Percentiles rank a stretch among this genome's conserved stretches.
Evolutionary conservation across 2,329 filamentous ascomycete genomes (phyloP).

Genomic region (Coccinonectria pachysandricola): DNA sequence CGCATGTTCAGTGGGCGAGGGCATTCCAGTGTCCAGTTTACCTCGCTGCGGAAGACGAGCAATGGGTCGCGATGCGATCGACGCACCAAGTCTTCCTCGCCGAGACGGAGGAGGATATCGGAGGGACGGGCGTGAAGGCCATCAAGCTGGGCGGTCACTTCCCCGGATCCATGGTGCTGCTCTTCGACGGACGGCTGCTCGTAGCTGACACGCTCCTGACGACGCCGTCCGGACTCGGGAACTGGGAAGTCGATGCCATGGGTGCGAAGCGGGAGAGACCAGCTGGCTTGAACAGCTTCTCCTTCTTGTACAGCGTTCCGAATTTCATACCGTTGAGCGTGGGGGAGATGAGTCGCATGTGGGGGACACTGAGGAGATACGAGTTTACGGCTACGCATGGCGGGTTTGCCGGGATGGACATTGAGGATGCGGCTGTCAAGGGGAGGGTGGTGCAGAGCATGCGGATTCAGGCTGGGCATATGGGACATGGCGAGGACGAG

Average conservation of each 20-base stretch:
- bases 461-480: constrained; percentile 55
- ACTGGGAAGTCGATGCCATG: constrained; percentile 33
- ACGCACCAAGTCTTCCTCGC: constrained; percentile 37
- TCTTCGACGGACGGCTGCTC: constrained; percentile 53
- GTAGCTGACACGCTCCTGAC: constrained; percentile 70
- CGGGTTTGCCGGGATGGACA: constrained; percentile 53
- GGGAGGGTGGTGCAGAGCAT: constrained; percentile 61
- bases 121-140: constrained; percentile 41
- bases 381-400: constrained; percentile 59
- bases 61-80: constrained; percentile 49
- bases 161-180: constrained; percentile 58
- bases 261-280: constrained; percentile 28
- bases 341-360: constrained; percentile 55
- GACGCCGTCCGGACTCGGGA: constrained; percentile 45
- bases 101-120: constrained; percentile 30
- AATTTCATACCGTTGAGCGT: constrained; percentile 64
- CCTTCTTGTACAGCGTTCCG: constrained; percentile 70
- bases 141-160: constrained; percentile 74
- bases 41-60: constrained; percentile 50
- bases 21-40: constrained; percentile 63
- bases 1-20: constrained; percentile 62
- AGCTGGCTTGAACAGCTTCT: constrained; percentile 41
- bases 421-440: constrained; percentile 48
- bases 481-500: constrained; percentile 34
- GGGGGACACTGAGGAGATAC: constrained; percentile 51